Percentiles rank a stretch among this genome's conserved stretches.
phyloP scores from a whole-genome alignment of 2,329 filamentous ascomycete species.

The Pseudogymnoascus sp. region DNA sequence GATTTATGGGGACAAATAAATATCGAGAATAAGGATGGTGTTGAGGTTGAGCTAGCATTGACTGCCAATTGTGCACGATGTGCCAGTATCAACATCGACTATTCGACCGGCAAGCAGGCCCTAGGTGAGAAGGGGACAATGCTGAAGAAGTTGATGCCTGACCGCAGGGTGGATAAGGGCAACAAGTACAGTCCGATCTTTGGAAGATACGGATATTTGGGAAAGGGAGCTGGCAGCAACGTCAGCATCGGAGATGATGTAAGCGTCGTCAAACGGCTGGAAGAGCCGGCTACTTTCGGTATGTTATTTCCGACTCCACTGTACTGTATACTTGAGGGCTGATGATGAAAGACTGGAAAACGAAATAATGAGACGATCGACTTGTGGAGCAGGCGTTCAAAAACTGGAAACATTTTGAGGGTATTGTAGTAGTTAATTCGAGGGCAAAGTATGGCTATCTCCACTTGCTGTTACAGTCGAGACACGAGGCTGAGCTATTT shows the following conservation, averaged over 20 bases:
- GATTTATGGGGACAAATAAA: slow-evolving; percentile 64
- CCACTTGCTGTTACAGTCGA: neutral
- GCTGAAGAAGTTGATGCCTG: slow-evolving; percentile 63
- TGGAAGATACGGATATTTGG: slow-evolving; percentile 64
- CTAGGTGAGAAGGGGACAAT: slow-evolving; percentile 52
- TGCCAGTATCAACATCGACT: slow-evolving; percentile 65
- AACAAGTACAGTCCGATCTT: slow-evolving; percentile 64
- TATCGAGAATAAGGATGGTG: slow-evolving; percentile 29
- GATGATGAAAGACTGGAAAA: neutral
- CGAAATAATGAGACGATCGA: neutral
- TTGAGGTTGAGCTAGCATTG: slow-evolving; percentile 41
- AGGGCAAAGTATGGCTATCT: neutral
- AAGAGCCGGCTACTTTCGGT: slow-evolving; percentile 42
- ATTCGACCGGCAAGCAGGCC: slow-evolving; percentile 53
- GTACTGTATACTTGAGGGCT: neutral
- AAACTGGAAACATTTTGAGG: neutral
- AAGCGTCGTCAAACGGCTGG: slow-evolving; percentile 35
- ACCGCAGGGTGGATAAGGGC: slow-evolving; percentile 65
- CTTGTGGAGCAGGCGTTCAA: neutral
- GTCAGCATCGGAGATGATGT: slow-evolving; percentile 44
- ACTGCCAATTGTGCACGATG: slow-evolving; percentile 68
- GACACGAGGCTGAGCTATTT: neutral
- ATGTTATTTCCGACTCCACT: slow-evolving; percentile 26
- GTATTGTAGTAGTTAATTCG: neutral
- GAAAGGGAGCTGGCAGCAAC: slow-evolving; percentile 26